Conservation (phyloP, 1,284 basidiomycete genomes). For the Tilletia indica region DNA sequence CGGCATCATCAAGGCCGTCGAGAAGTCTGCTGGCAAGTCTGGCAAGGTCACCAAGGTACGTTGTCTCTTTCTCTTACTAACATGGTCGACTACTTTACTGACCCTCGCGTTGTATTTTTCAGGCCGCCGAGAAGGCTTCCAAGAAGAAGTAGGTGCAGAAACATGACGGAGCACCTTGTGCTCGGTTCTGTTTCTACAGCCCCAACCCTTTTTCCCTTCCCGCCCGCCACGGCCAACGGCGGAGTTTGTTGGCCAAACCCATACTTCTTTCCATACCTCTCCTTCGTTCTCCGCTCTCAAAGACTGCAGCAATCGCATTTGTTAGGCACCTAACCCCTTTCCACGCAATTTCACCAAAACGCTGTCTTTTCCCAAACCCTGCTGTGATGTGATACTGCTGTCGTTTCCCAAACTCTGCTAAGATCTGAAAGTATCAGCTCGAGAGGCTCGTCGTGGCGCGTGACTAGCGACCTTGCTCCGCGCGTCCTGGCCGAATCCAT, state of each 20-base stretch:
- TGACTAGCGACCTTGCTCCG: slow-evolving; percentile 39
- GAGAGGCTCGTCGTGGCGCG: too few species aligned
- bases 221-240: slow-evolving; percentile 22
- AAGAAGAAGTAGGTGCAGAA: slow-evolving; percentile 47
- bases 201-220: neutral
- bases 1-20: slow-evolving; percentile 79
- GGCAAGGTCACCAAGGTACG: slow-evolving; percentile 71
- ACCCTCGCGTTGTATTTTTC: neutral
- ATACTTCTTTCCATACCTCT: neutral
- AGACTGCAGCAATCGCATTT: too few species aligned
- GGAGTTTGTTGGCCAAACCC: slow-evolving; percentile 24
- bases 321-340: too few species aligned
- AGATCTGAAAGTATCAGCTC: too few species aligned
- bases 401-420: too few species aligned
- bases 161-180: neutral
- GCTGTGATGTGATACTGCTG: too few species aligned
- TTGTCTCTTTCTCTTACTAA: neutral
- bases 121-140: slow-evolving; percentile 81
- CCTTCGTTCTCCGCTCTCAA: neutral
- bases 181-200: neutral
- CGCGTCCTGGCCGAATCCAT: slow-evolving; percentile 44
- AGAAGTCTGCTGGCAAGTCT: slow-evolving; percentile 36
- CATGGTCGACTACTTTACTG: neutral
- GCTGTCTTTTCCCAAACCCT: neutral
- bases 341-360: neutral